Base-by-base conservation (phyloP, 2,329 filamentous ascomycete species). In the Fonsecaea multimorphosa region DNA sequence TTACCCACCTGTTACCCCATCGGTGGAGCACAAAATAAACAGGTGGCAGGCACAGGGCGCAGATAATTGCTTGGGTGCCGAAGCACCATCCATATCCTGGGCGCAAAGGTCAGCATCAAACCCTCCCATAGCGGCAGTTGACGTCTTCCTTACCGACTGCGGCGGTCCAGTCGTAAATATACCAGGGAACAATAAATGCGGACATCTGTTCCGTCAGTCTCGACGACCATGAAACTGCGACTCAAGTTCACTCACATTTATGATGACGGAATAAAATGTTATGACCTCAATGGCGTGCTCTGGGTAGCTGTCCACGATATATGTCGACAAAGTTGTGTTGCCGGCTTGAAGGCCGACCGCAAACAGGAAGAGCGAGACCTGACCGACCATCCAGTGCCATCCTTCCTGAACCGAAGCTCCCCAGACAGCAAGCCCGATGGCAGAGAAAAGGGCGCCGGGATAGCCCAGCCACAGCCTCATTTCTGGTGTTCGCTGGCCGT, bases 241-340 rank as follows among this genome's bases (percentile, higher is more conserved):
- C 14, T 40, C 14, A 51, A 24, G 49, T 16, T 36, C 14, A 63
- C 61, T 58, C 54, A 63, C 61, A 36, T 65, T 65, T 32, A 65
- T 65, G 40, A 56, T 38, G 16, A 65, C 63, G 29, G 63, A 56
- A 27, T 65, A 65, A 38, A 65, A 65, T 16, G 63, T 65, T 36
- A 65, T 61, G 19, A 65, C 58, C 40, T 58, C 58, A 36, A 57
- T 65, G 22, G 51, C 58, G 31, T 65, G 58, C 16, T 58, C 52
- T 7, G 63, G 63, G 57, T 65, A 65, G 38, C 44, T 57, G 58
- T 61, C 63, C 6, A 65, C 58, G 19, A 65, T 61, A 40, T 65
- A 65, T 14, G 58, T 58, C 7, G 58, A 61, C 22, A 65, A 52
- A 5, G 52, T 58, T 2, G 63, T 65, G 31, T 65, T 65, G 22